Conservation (phyloP, 306 rosid genomes). For the Glycyrrhiza uralensis region DNA sequence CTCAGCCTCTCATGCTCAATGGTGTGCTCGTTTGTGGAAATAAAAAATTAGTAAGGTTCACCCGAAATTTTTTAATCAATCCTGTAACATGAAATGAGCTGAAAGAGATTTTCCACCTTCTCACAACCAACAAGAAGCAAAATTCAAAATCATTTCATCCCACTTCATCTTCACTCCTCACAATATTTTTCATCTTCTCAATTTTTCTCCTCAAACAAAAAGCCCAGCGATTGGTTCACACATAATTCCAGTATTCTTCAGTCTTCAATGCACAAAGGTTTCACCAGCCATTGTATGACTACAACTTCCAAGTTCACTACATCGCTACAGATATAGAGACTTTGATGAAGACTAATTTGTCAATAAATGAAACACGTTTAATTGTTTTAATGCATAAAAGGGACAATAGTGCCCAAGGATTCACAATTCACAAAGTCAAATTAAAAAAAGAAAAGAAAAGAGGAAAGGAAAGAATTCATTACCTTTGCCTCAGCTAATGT, state of each 20-base stretch:
- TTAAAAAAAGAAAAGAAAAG: neutral
- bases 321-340: neutral
- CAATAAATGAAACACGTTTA: neutral
- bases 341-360: neutral
- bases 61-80: neutral
- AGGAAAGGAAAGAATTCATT: neutral
- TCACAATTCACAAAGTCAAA: neutral
- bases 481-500: slow-evolving; percentile 92
- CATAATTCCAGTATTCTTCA: neutral
- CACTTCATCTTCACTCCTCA: neutral
- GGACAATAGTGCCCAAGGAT: neutral
- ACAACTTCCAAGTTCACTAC: neutral
- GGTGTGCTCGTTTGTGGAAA: neutral
- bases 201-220: slow-evolving; percentile 1
- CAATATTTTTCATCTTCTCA: neutral
- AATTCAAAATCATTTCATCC: slow-evolving; percentile 2
- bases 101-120: neutral
- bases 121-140: neutral
- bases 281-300: neutral
- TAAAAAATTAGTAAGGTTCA: neutral
- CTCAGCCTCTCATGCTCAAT: neutral
- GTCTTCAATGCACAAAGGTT: neutral
- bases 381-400: neutral
- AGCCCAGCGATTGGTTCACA: neutral
- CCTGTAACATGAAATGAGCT: neutral